Evolutionary conservation across 1,284 basidiomycete species (phyloP), one percentile per base, ranked within the genome.

Genomic region (Ceratobasidium sp.): DNA sequence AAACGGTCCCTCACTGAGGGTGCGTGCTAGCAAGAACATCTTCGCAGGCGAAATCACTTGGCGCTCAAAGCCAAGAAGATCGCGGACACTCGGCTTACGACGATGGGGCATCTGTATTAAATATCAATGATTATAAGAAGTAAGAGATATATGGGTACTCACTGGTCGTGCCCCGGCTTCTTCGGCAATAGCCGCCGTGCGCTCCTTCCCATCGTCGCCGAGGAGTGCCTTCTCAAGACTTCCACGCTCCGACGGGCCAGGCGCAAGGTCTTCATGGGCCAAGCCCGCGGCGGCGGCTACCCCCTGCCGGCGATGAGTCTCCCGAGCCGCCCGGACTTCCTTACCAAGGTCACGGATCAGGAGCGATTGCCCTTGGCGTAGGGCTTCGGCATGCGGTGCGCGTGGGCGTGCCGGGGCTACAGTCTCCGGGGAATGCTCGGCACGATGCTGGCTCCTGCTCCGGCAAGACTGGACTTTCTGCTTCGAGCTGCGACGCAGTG

Each of bases 1-100:
- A 8, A 53, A 24, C 2, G n/a, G 8, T 11, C 51, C 51, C n/a
- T 53, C 27, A n/a, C 27, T 15, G 51, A 53, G 51, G n/a, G 51
- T 27, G 51, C 24, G 27, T 11, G 51, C 51, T 2, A 53, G 27
- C 19, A 53, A 22, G 51, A 11, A 22, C 11, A 53, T 9, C n/a
- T 53, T 53, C 8, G 51, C 51, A 1, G 51, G 51, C 2, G 51
- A 15, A 24, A 53, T n/a, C 11, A 53, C 22, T 22, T 53, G 51
- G n/a, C 51, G 51, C 27, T 53, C 51, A 22, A n/a, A 53, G 51
- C 51, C 51, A 53, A 24, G n/a, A 15, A 53, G 51, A 27, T 53
- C 51, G 22, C 53, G 53, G 22, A 29, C 53, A 22, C 53, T 54
- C 22, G 53, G 53, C 53, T 54, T 54, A 17, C 53, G 53, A 27